These are phyloP conservation scores for Conticribra guillardii DNA, from an alignment of 108 stramenopile species.

Conservation along the genomic window DNA sequence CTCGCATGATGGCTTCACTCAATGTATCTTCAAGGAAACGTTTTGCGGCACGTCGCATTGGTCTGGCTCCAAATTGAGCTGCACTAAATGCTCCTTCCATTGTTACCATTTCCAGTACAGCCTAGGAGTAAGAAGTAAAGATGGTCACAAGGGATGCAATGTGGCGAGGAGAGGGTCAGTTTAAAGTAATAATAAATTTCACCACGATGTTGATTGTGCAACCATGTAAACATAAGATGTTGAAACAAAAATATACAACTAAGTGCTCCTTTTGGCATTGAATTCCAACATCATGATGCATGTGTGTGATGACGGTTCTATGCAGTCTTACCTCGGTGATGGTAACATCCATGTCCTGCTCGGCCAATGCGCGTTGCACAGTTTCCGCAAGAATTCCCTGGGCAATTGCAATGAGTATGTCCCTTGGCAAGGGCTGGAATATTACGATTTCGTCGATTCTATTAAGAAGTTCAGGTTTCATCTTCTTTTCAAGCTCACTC, in stretches of 20 bases:
- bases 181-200: no score
- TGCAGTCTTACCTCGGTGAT: no score
- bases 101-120: constrained; percentile 62
- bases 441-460: constrained; percentile 96
- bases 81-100: constrained; percentile 63
- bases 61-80: constrained; percentile 75
- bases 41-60: constrained; percentile 74
- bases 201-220: no score
- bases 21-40: constrained; percentile 78
- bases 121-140: no score
- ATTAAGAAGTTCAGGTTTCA: constrained; percentile 94
- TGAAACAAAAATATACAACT: no score
- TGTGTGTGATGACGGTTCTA: no score
- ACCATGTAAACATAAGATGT: no score
- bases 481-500: constrained; percentile 64
- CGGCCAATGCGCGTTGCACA: constrained; percentile 52
- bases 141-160: no score
- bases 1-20: constrained; percentile 72
- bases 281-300: no score
- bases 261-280: no score
- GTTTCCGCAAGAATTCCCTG: constrained; percentile 57
- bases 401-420: constrained; percentile 79
- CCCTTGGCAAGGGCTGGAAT: constrained; percentile 79
- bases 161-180: no score
- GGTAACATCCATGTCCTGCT: constrained; percentile 55